Base-by-base conservation (phyloP, 208 protist genomes). In the Phytomonas sp. region DNA sequence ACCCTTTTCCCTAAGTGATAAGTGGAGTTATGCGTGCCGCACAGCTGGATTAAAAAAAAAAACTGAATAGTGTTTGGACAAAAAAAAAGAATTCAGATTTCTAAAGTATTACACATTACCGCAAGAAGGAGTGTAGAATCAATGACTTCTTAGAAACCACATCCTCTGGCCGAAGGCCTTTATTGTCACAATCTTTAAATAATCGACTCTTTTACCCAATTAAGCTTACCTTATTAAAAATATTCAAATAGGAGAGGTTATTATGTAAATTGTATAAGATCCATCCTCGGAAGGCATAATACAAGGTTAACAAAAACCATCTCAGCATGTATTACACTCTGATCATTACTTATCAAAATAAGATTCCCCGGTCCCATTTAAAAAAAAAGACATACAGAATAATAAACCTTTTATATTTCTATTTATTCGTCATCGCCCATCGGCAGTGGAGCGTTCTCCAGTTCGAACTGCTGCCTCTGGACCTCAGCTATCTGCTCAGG, bases 341-440 rank as follows among this genome's bases (percentile, higher is more conserved):
- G 45, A 2, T 56, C 45, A 56, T 56, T 56, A 11, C 45, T 56
- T 56, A 56, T 11, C 26, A 19, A 56, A 56, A 56, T 56, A 56
- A 56, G 16, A 26, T 56, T 56, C 23, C 0, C 19, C 45, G 45
- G 45, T 56, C 19, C 45, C 26, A 56, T 23, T 56, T 56, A 11
- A 26, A 11, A 23, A 56, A 56, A 56, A 56, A 56, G 23, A 32
- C 29, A 61, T 40, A 19, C 30, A 19, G 52, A 72, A 70, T 32
- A 63, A 66, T 70, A 56, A 62, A 59, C 14, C 12, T 73, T 14
- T 73, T 42, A n/a, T 69, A 31, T 40, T 31, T n/a, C 34, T 42
- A 37, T 5, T 88, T 86, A 94, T 60, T 99, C 98, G 75, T 99
- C 95, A 64, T 99, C 98, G 62, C 97, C 95, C 78, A 97, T 97